Evolutionary conservation across 1,284 basidiomycete genomes (phyloP).

Genomic region (Acaromyces ingoldii): DNA sequence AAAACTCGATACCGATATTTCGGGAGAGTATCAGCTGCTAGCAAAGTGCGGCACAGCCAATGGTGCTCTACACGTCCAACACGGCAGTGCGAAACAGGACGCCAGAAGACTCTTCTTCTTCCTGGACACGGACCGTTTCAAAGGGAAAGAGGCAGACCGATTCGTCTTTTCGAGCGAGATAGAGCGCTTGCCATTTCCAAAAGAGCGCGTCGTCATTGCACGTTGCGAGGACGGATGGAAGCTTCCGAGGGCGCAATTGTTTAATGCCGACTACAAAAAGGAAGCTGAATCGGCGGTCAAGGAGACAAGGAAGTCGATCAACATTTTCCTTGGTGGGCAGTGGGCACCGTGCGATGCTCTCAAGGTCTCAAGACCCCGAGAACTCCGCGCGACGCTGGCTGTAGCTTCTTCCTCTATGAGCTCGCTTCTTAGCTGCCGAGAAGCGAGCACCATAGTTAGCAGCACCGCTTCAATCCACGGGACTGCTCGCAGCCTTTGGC

Average conservation of each 20-base stretch:
- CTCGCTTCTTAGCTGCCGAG: not conserved
- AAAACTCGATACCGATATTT: slow-evolving; percentile 60
- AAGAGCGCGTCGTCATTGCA: slow-evolving; percentile 25
- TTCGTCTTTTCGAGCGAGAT: slow-evolving; percentile 37
- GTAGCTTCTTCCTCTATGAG: too few species aligned
- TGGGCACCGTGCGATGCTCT: slow-evolving; percentile 20
- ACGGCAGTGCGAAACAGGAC: slow-evolving; percentile 54
- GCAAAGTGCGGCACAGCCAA: slow-evolving; percentile 86
- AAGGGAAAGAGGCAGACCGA: slow-evolving; percentile 23
- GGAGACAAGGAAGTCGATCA: slow-evolving; percentile 15
- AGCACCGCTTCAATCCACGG: not conserved
- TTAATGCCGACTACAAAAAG: not conserved
- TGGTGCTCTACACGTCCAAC: slow-evolving; percentile 72
- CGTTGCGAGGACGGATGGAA: slow-evolving; percentile 27
- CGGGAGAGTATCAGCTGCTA: slow-evolving; percentile 71
- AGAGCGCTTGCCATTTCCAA: slow-evolving; percentile 29
- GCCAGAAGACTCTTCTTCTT: slow-evolving; percentile 37
- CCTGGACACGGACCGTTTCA: slow-evolving; percentile 33
- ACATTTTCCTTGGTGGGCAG: slow-evolving; percentile 19
- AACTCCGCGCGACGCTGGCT: not conserved
- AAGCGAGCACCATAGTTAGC: not conserved
- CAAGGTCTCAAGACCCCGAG: not conserved
- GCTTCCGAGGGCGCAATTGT: slow-evolving; percentile 1
- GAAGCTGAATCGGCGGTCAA: not conserved
- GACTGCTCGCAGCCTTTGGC: slow-evolving; percentile 22